Evolutionary conservation across 805 yeast genomes (phyloP).

Genomic region (Priceomyces haplophilus): DNA sequence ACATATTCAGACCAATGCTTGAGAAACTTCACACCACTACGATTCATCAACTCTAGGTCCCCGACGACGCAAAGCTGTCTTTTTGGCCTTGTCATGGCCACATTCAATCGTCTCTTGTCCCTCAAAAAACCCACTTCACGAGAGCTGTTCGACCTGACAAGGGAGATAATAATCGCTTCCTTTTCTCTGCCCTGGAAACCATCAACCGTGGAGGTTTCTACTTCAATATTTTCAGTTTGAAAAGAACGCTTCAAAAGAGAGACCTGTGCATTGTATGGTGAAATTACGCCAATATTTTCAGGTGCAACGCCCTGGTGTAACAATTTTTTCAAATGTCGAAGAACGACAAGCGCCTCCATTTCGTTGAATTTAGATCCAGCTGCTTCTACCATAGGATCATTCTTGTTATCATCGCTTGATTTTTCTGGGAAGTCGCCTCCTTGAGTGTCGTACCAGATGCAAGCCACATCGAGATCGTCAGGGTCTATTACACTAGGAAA

Average conservation of each 20-base stretch:
- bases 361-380: conserved; percentile 71
- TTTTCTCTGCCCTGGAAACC: conserved; percentile 98
- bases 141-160: conserved; percentile 76
- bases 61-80: conserved; percentile 85
- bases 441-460: conserved; percentile 89
- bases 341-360: conserved; percentile 65
- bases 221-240: conserved; percentile 23
- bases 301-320: conserved; percentile 50
- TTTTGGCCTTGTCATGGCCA: conserved; percentile 88
- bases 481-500: conserved; percentile 42
- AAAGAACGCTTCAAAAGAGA: conserved; percentile 50
- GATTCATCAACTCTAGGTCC: conserved; percentile 66
- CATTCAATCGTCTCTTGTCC: conserved; percentile 80
- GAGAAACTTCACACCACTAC: conserved; percentile 46
- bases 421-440: conserved; percentile 80
- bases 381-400: conserved; percentile 14
- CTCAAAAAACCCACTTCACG: conserved; percentile 77
- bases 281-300: conserved; percentile 72
- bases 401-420: conserved; percentile 27
- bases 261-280: conserved; percentile 92
- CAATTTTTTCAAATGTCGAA: conserved; percentile 53
- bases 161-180: conserved; percentile 72
- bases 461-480: conserved; percentile 55
- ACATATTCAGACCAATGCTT: conserved; percentile 68
- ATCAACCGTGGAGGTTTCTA: conserved; percentile 89